These are phyloP conservation scores for Lepidium africanum DNA, from an alignment of 345 rosid genomes.

Conservation along the genomic window DNA sequence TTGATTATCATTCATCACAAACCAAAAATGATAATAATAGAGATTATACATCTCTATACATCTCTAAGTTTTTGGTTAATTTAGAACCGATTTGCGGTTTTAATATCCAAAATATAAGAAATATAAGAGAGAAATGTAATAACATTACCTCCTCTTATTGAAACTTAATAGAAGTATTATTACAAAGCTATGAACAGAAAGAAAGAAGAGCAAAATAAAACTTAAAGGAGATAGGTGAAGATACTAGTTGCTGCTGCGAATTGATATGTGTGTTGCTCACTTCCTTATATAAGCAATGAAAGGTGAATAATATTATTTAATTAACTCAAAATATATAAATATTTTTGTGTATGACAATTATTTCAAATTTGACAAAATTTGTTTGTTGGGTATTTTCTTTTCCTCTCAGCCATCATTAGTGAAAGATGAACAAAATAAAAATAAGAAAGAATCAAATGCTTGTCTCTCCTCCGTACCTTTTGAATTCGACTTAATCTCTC, in stretches of 20 bases:
- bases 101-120: background rate
- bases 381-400: constrained; percentile 5
- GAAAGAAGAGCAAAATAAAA: constrained; percentile 15
- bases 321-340: background rate
- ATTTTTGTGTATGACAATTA: constrained; percentile 3
- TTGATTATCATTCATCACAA: background rate
- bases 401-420: constrained; percentile 38
- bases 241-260: constrained; percentile 36
- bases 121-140: background rate
- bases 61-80: background rate
- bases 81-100: background rate
- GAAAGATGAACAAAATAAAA: constrained; percentile 22
- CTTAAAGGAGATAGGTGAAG: constrained; percentile 27
- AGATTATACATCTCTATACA: background rate
- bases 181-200: constrained; percentile 23
- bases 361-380: constrained; percentile 16
- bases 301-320: background rate
- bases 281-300: constrained; percentile 25
- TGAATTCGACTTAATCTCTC: constrained; percentile 18
- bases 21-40: background rate
- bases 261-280: background rate
- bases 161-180: constrained; percentile 3
- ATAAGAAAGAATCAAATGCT: constrained; percentile 27
- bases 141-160: constrained; percentile 26
- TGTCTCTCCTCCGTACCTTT: constrained; percentile 35